Evolutionary conservation across 495 filamentous ascomycete species (phyloP).

Genomic region (Astrothelium macrocarpum): DNA sequence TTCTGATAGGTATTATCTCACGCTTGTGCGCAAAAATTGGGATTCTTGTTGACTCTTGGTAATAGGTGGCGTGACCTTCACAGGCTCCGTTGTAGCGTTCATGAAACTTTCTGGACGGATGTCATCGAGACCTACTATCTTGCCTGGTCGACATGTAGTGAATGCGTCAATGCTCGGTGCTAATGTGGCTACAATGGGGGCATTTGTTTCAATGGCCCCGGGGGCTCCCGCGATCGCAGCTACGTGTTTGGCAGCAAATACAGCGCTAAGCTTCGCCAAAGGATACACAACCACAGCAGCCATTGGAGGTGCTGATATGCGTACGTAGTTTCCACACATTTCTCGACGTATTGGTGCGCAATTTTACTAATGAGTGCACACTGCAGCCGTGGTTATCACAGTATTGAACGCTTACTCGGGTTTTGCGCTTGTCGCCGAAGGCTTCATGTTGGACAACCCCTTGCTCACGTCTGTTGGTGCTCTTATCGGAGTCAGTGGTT

Average conservation of each 20-base stretch:
- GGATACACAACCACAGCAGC: conserved; percentile 73
- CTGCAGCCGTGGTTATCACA: conserved; percentile 61
- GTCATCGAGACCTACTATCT: conserved; percentile 58
- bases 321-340: conserved; percentile 24
- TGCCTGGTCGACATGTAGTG: conserved; percentile 59
- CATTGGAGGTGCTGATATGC: conserved; percentile 81
- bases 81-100: conserved; percentile 72
- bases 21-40: not conserved
- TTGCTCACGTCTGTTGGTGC: conserved; percentile 69
- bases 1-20: conserved; percentile 51
- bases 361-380: not conserved
- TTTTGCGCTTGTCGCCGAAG: conserved; percentile 73
- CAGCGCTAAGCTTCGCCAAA: conserved; percentile 66
- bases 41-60: not conserved
- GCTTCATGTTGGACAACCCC: conserved; percentile 77
- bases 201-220: conserved; percentile 66
- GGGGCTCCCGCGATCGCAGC: conserved; percentile 64
- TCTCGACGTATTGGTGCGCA: not conserved
- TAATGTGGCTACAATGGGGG: conserved; percentile 69
- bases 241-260: conserved; percentile 60
- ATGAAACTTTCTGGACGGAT: conserved; percentile 68
- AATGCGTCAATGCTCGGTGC: conserved; percentile 60
- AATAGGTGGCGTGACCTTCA: conserved; percentile 65
- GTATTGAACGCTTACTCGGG: conserved; percentile 79
- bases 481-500: conserved; percentile 71